Evolutionary conservation across 768 basidiomycete species (phyloP).

Genomic region (Auriculariales sp.): DNA sequence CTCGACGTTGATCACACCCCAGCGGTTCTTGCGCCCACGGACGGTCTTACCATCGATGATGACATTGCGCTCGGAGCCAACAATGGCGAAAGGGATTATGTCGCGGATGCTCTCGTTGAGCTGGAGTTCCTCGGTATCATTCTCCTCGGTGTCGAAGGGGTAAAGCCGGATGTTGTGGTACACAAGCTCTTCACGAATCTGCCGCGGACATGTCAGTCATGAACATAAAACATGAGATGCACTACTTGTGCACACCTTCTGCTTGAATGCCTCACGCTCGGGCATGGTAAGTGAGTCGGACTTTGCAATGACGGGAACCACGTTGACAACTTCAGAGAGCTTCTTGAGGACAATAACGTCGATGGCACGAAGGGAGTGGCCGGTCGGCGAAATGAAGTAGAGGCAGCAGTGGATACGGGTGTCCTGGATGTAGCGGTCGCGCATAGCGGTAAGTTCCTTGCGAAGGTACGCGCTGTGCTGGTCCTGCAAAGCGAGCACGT

Average conservation of each 20-base stretch:
- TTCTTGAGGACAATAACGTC: slow-evolving; percentile 99
- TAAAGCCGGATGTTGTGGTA: slow-evolving; percentile 90
- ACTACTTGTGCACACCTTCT: slow-evolving; percentile 40
- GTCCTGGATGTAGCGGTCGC: slow-evolving; percentile 96
- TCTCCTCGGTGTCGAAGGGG: slow-evolving; percentile 94
- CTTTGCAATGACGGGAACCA: slow-evolving; percentile 99
- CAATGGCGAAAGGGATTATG: slow-evolving; percentile 93
- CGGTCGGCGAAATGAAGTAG: slow-evolving; percentile 99
- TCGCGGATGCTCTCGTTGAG: slow-evolving; percentile 83
- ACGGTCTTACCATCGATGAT: slow-evolving; percentile 93
- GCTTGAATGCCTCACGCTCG: slow-evolving; percentile 87
- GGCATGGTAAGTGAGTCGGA: slow-evolving; percentile 86
- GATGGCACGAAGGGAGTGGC: slow-evolving; percentile 88
- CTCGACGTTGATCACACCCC: slow-evolving; percentile 98
- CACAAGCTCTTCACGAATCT: slow-evolving; percentile 88
- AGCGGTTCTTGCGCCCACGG: slow-evolving; percentile 91
- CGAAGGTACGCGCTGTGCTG: slow-evolving; percentile 97
- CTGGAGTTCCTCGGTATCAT: slow-evolving; percentile 81
- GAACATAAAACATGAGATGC: not conserved
- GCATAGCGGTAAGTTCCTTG: slow-evolving; percentile 97
- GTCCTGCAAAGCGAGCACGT: slow-evolving; percentile 30
- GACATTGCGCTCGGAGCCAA: slow-evolving; percentile 92
- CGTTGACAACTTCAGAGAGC: slow-evolving; percentile 95
- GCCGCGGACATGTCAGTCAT: slow-evolving; percentile 7
- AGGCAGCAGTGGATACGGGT: slow-evolving; percentile 97